Conservation (phyloP, 257 asterid species). For the Scutellaria baicalensis region DNA sequence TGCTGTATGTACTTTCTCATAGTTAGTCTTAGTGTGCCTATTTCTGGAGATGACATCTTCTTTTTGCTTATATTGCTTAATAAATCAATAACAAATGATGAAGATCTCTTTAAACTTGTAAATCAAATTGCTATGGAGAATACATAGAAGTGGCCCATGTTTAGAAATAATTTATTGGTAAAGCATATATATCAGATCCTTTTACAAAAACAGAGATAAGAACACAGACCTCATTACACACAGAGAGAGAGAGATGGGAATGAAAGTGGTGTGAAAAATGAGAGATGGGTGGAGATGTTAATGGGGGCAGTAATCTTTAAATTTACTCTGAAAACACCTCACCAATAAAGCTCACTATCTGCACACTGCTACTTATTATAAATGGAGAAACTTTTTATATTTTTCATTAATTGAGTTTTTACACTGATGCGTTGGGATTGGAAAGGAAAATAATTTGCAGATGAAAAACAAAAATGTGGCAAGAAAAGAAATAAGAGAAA, state of each 20-base stretch:
- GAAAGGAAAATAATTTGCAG: neutral
- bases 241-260: conserved; percentile 19
- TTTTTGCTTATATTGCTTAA: no score
- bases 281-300: conserved; percentile 37
- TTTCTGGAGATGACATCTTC: no score
- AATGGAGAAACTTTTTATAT: conserved; percentile 1
- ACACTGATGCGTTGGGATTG: no score
- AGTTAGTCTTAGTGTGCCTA: no score
- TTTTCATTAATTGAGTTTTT: conserved; percentile 2
- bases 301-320: conserved; percentile 34
- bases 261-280: conserved; percentile 30
- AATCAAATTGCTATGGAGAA: no score
- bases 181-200: no score
- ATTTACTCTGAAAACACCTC: conserved; percentile 32
- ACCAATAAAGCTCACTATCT: conserved; percentile 27
- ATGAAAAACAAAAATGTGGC: neutral
- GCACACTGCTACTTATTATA: neutral
- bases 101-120: no score
- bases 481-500: neutral
- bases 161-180: no score
- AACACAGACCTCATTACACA: conserved; percentile 37
- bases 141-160: no score
- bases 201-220: neutral
- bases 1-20: no score
- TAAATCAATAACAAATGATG: no score